A percentile compares a stretch with the other conserved stretches of the same genome.
phyloP scores from a whole-genome alignment of 2,329 filamentous ascomycete genomes.

The Lachnellula arida region DNA sequence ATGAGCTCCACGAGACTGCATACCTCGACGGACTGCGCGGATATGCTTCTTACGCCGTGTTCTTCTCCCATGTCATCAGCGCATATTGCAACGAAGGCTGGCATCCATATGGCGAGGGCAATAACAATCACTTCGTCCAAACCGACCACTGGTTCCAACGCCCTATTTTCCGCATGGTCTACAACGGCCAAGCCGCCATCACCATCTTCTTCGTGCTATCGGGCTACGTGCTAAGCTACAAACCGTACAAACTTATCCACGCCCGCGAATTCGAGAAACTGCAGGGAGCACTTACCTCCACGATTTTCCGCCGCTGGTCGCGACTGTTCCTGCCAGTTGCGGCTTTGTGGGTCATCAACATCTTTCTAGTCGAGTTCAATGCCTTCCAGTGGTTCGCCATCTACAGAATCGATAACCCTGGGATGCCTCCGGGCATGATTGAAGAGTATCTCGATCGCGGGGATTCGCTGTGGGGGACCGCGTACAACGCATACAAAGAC shows the following conservation, averaged over 20 bases:
- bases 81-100: conserved; percentile 1
- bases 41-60: conserved; percentile 28
- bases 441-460: not conserved
- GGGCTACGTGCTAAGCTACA: conserved; percentile 40
- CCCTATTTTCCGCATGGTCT: conserved; percentile 37
- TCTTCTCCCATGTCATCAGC: not conserved
- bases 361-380: conserved; percentile 2
- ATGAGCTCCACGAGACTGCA: conserved; percentile 29
- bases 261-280: conserved; percentile 32
- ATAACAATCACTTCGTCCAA: conserved; percentile 2
- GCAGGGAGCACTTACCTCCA: conserved; percentile 36
- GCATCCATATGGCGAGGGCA: not conserved
- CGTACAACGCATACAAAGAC: not conserved
- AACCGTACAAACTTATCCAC: conserved; percentile 35
- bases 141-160: conserved; percentile 34
- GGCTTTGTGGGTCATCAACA: not conserved
- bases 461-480: not conserved
- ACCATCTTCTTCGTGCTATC: conserved; percentile 46
- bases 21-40: conserved; percentile 44
- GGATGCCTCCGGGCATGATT: not conserved
- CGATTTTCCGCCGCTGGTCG: conserved; percentile 39
- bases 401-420: not conserved
- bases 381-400: not conserved
- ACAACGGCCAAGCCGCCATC: conserved; percentile 40
- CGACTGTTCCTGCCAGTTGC: conserved; percentile 38